phyloP scores from a whole-genome alignment of 2,329 filamentous ascomycete species.

The Ceratocystis huliohia region DNA sequence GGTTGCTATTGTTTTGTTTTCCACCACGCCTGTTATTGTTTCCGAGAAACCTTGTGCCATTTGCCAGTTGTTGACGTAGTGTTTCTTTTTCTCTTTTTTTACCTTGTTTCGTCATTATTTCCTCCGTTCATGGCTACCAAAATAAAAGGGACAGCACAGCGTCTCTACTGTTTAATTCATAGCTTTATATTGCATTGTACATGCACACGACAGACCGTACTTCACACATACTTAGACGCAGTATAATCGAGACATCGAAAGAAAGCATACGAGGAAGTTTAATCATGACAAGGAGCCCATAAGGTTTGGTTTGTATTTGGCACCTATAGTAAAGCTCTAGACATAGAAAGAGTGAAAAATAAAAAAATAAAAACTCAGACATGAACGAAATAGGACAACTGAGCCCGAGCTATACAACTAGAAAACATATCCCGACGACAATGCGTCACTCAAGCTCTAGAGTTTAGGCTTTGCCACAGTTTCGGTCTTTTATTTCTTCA shows the following conservation, averaged over 20 bases:
- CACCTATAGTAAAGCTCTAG: not conserved
- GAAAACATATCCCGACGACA: not conserved
- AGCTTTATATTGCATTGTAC: not conserved
- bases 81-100: not conserved
- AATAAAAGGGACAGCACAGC: slow-evolving; percentile 15
- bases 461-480: not conserved
- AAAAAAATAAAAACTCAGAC: not conserved
- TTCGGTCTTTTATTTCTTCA: not conserved
- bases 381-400: not conserved
- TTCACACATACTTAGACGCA: too few species aligned
- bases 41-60: not conserved
- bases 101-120: slow-evolving; percentile 9
- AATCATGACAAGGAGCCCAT: not conserved
- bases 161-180: slow-evolving; percentile 13
- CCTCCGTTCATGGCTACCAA: slow-evolving; percentile 13
- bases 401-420: not conserved
- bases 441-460: not conserved
- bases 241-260: too few species aligned
- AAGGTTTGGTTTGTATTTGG: not conserved
- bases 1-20: not conserved
- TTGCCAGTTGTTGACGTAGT: slow-evolving; percentile 10
- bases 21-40: slow-evolving; percentile 8
- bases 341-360: not conserved
- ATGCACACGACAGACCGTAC: not conserved
- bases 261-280: too few species aligned